A percentile compares a stretch with the other conserved stretches of the same genome.
phyloP scores from a whole-genome alignment of 148 eudicot species.

The Beta vulgaris region DNA sequence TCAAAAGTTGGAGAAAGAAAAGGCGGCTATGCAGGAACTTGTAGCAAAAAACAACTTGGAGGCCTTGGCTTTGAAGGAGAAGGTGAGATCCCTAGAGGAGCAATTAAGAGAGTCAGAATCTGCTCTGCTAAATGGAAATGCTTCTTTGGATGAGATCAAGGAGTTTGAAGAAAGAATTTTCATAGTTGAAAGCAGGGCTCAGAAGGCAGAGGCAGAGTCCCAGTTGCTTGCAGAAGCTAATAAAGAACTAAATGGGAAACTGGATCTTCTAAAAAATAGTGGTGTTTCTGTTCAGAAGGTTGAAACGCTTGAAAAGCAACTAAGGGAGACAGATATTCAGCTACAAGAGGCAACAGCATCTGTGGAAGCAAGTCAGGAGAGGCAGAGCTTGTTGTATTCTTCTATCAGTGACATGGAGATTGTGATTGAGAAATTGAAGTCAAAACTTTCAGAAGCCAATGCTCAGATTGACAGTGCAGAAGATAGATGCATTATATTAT shows the following conservation, averaged over 20 bases:
- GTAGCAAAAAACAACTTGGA: slow-evolving; percentile 37
- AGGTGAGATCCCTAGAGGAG: slow-evolving; percentile 43
- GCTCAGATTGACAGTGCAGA: slow-evolving; percentile 62
- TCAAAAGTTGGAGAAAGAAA: slow-evolving; percentile 40
- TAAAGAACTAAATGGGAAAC: slow-evolving; percentile 44
- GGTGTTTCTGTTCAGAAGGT: slow-evolving; percentile 37
- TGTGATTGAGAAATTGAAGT: slow-evolving; percentile 65
- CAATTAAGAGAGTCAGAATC: slow-evolving; percentile 36
- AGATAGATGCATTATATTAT: slow-evolving; percentile 61
- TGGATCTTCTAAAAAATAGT: slow-evolving; percentile 30
- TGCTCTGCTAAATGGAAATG: slow-evolving; percentile 22
- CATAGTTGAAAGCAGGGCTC: slow-evolving; percentile 44
- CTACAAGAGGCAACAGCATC: slow-evolving; percentile 65
- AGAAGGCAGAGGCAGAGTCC: slow-evolving; percentile 47
- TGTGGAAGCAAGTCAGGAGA: slow-evolving; percentile 79
- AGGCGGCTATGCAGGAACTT: slow-evolving; percentile 33
- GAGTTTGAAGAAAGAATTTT: slow-evolving; percentile 35
- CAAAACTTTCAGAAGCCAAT: slow-evolving; percentile 62
- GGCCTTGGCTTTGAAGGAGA: slow-evolving; percentile 37
- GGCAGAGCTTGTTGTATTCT: slow-evolving; percentile 53
- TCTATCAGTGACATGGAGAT: slow-evolving; percentile 75
- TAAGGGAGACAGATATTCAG: slow-evolving; percentile 53
- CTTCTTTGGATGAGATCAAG: slow-evolving; percentile 29
- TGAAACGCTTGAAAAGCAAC: slow-evolving; percentile 52
- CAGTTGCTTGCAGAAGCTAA: slow-evolving; percentile 48